Evolutionary conservation across 345 rosid species (phyloP).

Genomic region (Carallia brachiata): DNA sequence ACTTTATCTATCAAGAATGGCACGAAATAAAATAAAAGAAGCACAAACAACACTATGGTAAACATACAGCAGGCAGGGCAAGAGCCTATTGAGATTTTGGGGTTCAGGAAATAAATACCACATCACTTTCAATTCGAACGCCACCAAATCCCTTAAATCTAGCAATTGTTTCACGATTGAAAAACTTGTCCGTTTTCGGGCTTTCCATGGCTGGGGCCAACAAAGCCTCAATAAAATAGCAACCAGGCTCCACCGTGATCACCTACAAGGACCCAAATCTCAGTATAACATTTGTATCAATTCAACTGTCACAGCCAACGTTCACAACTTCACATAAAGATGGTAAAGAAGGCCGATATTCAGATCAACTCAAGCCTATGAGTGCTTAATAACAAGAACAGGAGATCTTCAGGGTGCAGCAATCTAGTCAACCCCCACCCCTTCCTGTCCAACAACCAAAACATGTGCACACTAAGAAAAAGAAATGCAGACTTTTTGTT

Average conservation of each 20-base stretch:
- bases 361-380: no score
- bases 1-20: no score
- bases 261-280: slow-evolving; percentile 46
- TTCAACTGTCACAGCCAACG: background rate
- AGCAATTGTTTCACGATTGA: slow-evolving; percentile 46
- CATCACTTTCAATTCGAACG: slow-evolving; percentile 91
- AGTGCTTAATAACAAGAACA: no score
- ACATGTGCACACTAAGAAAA: background rate
- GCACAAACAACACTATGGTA: no score
- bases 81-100: background rate
- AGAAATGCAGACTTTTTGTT: background rate
- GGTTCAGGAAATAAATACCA: slow-evolving; percentile 48
- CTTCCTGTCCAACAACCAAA: background rate
- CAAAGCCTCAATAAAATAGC: slow-evolving; percentile 85
- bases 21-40: no score
- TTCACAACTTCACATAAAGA: no score
- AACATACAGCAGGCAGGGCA: background rate
- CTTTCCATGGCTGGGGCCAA: slow-evolving; percentile 64
- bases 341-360: no score
- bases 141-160: slow-evolving; percentile 79
- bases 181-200: slow-evolving; percentile 56
- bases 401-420: no score
- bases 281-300: background rate
- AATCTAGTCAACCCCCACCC: no score
- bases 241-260: slow-evolving; percentile 95